Percentiles rank a stretch among this genome's conserved stretches.
phyloP scores from a whole-genome alignment of 2,329 filamentous ascomycete species.

The Emmonsiellopsis sp. region DNA sequence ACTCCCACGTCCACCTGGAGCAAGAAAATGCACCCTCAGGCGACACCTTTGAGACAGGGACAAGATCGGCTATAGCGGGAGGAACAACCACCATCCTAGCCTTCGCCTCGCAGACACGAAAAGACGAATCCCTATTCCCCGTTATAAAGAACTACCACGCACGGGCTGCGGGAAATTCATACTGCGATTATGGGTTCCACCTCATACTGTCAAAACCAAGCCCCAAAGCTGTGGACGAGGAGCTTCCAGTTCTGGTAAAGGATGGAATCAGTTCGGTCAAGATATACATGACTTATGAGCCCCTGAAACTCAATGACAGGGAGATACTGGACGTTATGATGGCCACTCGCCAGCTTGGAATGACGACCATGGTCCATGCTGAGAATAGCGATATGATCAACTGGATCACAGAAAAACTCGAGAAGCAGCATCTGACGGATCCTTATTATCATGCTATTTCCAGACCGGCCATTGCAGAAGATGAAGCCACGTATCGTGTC shows the following conservation, averaged over 20 bases:
- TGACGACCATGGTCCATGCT: conserved; percentile 42
- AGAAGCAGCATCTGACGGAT: conserved; percentile 24
- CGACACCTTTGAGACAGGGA: conserved; percentile 42
- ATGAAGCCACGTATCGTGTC: conserved; percentile 41
- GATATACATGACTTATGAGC: conserved; percentile 41
- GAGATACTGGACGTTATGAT: conserved; percentile 37
- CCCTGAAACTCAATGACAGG: conserved; percentile 31
- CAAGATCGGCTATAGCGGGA: conserved; percentile 48
- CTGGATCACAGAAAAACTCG: conserved; percentile 27
- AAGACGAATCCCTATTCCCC: conserved; percentile 36
- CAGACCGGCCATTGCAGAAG: conserved; percentile 33
- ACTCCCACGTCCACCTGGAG: conserved; percentile 42
- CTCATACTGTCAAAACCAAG: conserved; percentile 32
- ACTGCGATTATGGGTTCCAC: conserved; percentile 49
- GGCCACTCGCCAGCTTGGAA: conserved; percentile 29
- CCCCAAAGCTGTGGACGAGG: conserved; percentile 25
- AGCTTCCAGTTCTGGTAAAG: conserved; percentile 29
- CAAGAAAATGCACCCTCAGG: conserved; percentile 37
- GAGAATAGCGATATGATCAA: conserved; percentile 40
- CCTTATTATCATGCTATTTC: conserved; percentile 37
- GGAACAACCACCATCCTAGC: conserved; percentile 52
- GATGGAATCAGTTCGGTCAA: conserved; percentile 39
- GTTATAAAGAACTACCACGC: conserved; percentile 42
- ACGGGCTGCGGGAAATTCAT: conserved; percentile 37
- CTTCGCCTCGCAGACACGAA: conserved; percentile 48